phyloP scores from a whole-genome alignment of 192 early-diverging fungal genomes.

The Coemansia aciculifera region DNA sequence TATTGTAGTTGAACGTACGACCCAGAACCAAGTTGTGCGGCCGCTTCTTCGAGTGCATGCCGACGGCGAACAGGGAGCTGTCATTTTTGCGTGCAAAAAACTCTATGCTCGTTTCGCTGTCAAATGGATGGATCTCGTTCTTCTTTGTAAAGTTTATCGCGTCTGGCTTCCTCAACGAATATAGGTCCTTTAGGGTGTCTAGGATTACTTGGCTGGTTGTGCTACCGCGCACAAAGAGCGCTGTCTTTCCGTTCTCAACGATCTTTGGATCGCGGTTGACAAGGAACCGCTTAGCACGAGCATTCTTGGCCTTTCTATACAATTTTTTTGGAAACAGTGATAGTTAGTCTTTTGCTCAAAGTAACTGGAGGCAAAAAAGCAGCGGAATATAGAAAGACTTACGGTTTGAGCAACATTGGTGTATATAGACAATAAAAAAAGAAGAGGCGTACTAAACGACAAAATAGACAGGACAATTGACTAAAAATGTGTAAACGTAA shows the following conservation, averaged over 20 bases:
- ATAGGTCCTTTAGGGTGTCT: conserved; percentile 88
- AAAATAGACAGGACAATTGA: background rate
- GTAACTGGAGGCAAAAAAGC: background rate
- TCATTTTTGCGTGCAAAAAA: conserved; percentile 98
- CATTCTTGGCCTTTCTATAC: conserved; percentile 81
- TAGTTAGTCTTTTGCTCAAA: background rate
- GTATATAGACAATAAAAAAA: background rate
- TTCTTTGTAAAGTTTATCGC: conserved; percentile 89
- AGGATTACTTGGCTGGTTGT: conserved; percentile 82
- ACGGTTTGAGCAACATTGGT: conserved; percentile 13
- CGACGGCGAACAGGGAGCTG: conserved; percentile 85
- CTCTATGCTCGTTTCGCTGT: conserved; percentile 86
- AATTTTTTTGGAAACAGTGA: background rate
- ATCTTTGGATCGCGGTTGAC: conserved; percentile 88
- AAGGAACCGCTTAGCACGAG: conserved; percentile 81
- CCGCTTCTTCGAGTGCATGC: conserved; percentile 93
- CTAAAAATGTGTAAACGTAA: background rate
- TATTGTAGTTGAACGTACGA: conserved; percentile 89
- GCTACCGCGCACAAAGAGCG: conserved; percentile 85
- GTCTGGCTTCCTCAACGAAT: conserved; percentile 86
- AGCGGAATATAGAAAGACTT: background rate
- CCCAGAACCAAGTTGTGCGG: conserved; percentile 91
- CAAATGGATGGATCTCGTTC: conserved; percentile 96
- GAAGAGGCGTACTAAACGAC: background rate
- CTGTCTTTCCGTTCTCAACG: conserved; percentile 87